A percentile compares a stretch with the other conserved stretches of the same genome.
Conservation (phyloP, 768 basidiomycete genomes). For the Sporobolomyces roseus region DNA sequence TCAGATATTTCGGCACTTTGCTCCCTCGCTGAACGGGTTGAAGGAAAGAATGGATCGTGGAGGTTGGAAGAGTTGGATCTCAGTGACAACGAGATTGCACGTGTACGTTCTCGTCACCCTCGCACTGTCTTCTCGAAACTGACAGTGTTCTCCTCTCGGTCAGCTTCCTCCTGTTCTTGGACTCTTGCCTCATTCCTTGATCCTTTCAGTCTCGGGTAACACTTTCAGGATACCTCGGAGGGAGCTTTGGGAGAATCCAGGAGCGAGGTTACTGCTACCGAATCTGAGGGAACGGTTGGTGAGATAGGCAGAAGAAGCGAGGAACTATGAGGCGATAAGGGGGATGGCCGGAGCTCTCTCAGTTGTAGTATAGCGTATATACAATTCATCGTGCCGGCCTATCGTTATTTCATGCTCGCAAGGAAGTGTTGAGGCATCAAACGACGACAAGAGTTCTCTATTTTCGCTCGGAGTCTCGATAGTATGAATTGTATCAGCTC, state of each 20-base stretch:
- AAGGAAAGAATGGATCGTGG: constrained; percentile 7
- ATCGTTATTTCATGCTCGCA: too few relatives aligned
- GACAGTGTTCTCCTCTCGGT: not conserved
- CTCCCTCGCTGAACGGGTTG: constrained; percentile 4
- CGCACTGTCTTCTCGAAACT: not conserved
- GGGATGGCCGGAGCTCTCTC: too few relatives aligned
- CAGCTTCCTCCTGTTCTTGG: constrained; percentile 29
- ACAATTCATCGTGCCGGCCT: too few relatives aligned
- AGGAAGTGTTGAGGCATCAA: too few relatives aligned
- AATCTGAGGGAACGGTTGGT: constrained; percentile 21
- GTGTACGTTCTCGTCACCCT: not conserved
- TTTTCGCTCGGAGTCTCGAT: too few relatives aligned
- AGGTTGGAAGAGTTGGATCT: constrained; percentile 28
- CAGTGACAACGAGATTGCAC: constrained; percentile 15
- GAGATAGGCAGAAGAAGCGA: not conserved
- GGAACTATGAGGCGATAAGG: too few relatives aligned
- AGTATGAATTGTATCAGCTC: too few relatives aligned
- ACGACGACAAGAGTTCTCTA: too few relatives aligned
- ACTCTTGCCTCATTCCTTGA: constrained; percentile 11
- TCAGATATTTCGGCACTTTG: not conserved
- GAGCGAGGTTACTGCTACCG: constrained; percentile 12
- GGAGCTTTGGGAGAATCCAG: constrained; percentile 29
- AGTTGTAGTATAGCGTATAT: too few relatives aligned
- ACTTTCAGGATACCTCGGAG: constrained; percentile 32
- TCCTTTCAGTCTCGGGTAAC: constrained; percentile 27